phyloP scores from a whole-genome alignment of 108 stramenopile species.

The Schizochytrium sp. region DNA sequence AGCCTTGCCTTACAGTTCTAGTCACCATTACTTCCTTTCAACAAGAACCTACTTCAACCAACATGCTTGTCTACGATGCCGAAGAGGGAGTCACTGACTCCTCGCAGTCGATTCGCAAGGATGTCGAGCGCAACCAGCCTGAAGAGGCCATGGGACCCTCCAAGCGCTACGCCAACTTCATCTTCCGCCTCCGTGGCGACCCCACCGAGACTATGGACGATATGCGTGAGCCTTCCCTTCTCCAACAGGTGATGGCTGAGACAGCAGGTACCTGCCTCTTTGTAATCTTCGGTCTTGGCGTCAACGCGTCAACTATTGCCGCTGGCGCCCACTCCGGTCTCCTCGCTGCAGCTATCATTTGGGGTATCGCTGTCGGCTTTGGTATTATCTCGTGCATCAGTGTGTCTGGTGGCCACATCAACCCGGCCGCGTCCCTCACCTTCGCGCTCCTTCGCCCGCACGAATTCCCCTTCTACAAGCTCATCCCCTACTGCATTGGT shows the following conservation, averaged over 20 bases:
- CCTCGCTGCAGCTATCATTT: conserved; percentile 75
- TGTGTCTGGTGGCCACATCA: conserved; percentile 68
- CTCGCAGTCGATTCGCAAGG: background rate
- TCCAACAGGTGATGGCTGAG: conserved; percentile 76
- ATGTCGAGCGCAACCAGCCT: background rate
- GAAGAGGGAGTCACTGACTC: background rate
- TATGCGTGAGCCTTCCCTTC: background rate
- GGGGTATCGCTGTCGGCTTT: conserved; percentile 77
- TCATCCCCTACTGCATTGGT: background rate
- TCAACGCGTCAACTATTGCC: conserved; percentile 73
- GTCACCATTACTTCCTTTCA: too few relatives aligned
- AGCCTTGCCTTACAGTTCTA: too few relatives aligned
- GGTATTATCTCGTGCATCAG: conserved; percentile 74
- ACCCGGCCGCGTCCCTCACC: conserved; percentile 74
- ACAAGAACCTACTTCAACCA: background rate
- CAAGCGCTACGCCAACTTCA: background rate
- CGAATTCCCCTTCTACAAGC: conserved; percentile 42
- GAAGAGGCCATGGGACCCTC: background rate
- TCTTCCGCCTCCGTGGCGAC: background rate
- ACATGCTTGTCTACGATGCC: background rate
- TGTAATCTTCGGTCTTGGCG: conserved; percentile 73
- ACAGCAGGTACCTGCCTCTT: conserved; percentile 76
- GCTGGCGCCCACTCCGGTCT: conserved; percentile 70
- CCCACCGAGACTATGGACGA: background rate
- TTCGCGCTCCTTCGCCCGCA: conserved; percentile 70